A percentile compares a stretch with the other conserved stretches of the same genome.
Conservation (phyloP, 306 rosid genomes). For the Fragaria nilgerrensis region DNA sequence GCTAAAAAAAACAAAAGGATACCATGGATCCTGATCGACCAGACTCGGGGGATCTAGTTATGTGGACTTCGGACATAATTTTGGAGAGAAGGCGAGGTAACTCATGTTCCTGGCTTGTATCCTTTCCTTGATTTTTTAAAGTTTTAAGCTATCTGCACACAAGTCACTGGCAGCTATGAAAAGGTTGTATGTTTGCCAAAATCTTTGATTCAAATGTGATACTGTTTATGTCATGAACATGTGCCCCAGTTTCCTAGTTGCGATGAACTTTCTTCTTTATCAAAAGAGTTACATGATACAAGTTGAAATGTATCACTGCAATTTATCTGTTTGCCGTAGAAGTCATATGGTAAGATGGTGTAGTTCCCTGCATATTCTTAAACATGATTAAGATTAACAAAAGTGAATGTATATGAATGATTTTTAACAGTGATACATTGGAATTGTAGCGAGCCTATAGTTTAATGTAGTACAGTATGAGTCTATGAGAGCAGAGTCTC, state of each 20-base stretch:
- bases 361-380: not conserved
- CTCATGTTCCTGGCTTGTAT: not conserved
- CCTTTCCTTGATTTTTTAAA: not conserved
- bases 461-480: not conserved
- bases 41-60: constrained; percentile 39
- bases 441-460: not conserved
- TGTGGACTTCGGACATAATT: constrained; percentile 92
- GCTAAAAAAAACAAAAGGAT: constrained; percentile 87
- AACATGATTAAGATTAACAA: not conserved
- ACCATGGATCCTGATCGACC: constrained; percentile 59
- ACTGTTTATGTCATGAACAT: not conserved
- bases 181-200: not conserved
- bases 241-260: not conserved
- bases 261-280: not conserved
- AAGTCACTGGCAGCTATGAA: not conserved
- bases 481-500: not conserved
- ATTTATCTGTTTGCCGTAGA: not conserved
- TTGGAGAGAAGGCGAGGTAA: constrained; percentile 80
- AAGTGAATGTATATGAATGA: not conserved
- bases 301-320: not conserved
- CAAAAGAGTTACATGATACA: not conserved
- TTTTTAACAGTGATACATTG: not conserved
- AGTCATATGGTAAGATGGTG: not conserved
- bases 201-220: not conserved
- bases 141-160: not conserved